These are phyloP conservation scores for Mycosphaerella sp. DNA, from an alignment of 2,329 filamentous ascomycete species.

Conservation along the genomic window DNA sequence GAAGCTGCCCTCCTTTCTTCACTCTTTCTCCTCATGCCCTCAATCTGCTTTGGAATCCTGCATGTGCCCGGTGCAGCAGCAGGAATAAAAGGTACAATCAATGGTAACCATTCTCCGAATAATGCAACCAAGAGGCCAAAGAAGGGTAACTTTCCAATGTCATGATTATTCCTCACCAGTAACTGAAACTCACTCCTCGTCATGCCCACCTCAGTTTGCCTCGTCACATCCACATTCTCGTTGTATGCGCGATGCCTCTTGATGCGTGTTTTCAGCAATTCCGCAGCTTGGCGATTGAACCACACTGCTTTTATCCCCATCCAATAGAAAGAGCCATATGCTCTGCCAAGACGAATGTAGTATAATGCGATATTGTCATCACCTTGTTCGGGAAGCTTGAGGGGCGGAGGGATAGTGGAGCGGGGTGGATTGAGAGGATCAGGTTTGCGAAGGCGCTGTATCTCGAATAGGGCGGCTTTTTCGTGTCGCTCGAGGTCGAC, in stretches of 20 bases:
- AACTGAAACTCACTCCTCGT: constrained; percentile 67
- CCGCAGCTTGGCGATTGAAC: constrained; percentile 52
- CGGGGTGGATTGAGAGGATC: constrained; percentile 60
- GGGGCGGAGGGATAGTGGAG: constrained; percentile 64
- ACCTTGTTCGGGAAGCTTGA: constrained; percentile 55
- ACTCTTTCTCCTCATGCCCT: constrained; percentile 48
- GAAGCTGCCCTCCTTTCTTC: constrained; percentile 49
- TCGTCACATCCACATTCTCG: constrained; percentile 4
- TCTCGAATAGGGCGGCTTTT: constrained; percentile 19
- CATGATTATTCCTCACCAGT: constrained; percentile 59
- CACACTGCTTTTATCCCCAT: constrained; percentile 69
- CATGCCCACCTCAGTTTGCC: constrained; percentile 24
- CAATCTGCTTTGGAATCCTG: constrained; percentile 69
- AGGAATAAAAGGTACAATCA: constrained; percentile 65
- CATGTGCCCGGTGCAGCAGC: constrained; percentile 75
- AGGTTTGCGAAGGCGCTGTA: constrained; percentile 41
- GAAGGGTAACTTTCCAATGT: constrained; percentile 68
- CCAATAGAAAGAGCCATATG: constrained; percentile 83
- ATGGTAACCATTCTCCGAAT: constrained; percentile 78
- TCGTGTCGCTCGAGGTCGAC: constrained; percentile 15
- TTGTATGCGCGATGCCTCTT: not conserved
- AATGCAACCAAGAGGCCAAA: constrained; percentile 71
- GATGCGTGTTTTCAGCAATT: constrained; percentile 44
- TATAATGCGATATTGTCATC: constrained; percentile 45
- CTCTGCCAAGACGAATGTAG: constrained; percentile 59